Conservation (phyloP, 2,329 filamentous ascomycete genomes). For the Diaporthe sp. region DNA sequence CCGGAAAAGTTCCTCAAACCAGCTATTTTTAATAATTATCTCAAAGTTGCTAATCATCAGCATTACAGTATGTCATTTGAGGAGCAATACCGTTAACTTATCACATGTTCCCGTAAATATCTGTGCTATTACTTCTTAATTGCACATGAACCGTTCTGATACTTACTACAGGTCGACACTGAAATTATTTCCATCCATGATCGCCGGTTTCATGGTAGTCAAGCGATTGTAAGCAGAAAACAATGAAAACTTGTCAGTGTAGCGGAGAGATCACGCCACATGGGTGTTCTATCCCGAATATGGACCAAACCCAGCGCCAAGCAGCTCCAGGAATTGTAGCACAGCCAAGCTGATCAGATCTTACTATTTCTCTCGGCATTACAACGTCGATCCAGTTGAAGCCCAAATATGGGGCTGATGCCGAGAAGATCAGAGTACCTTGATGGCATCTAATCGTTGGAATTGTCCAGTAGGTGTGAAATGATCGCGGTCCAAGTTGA, state of each 20-base stretch:
- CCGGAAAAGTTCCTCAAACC: no score
- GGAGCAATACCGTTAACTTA: no score
- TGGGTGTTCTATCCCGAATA: background rate
- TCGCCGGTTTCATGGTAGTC: background rate
- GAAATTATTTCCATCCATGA: no score
- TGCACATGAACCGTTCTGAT: no score
- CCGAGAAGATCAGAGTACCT: background rate
- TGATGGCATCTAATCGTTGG: background rate
- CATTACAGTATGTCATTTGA: background rate
- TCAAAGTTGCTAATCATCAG: no score
- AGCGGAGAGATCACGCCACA: no score
- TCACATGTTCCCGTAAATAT: no score
- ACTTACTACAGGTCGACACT: no score
- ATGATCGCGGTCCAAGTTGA: background rate
- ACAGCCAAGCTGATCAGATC: background rate
- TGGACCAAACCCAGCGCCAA: no score
- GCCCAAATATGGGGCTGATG: background rate
- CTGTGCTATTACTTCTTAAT: no score
- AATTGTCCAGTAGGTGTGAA: background rate
- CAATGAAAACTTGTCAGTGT: background rate
- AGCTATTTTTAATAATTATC: background rate
- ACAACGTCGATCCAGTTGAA: background rate
- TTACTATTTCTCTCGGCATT: constrained; percentile 8
- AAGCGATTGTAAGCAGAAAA: background rate
- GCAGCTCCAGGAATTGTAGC: background rate